Percentiles rank a stretch among this genome's conserved stretches.
Evolutionary conservation across 129 eudicot species (phyloP).

Genomic region (Lactuca saligna): DNA sequence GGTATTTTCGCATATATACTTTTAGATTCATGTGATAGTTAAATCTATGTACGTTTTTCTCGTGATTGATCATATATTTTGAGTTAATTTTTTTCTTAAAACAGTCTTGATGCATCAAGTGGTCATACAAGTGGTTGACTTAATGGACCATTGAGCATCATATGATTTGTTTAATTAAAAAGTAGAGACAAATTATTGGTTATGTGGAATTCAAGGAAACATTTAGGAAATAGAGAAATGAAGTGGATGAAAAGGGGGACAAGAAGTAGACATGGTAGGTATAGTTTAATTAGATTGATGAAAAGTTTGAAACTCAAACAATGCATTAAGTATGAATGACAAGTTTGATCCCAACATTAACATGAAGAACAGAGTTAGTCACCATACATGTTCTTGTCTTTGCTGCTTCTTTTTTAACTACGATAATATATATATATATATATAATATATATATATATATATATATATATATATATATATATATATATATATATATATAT

Average conservation of each 20-base stretch:
- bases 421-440: neutral
- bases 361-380: slow-evolving; percentile 24
- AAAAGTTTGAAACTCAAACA: slow-evolving; percentile 27
- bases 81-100: neutral
- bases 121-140: slow-evolving; percentile 18
- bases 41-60: neutral
- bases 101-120: slow-evolving; percentile 19
- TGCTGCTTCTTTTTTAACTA: neutral
- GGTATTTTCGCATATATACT: neutral
- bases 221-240: slow-evolving; percentile 12
- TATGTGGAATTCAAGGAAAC: slow-evolving; percentile 39
- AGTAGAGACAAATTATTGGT: neutral
- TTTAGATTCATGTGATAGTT: neutral
- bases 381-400: slow-evolving; percentile 8
- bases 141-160: neutral
- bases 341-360: slow-evolving; percentile 34
- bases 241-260: slow-evolving; percentile 28
- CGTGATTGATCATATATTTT: slow-evolving; percentile 1
- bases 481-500: too few relatives aligned
- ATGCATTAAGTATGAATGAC: slow-evolving; percentile 19
- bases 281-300: slow-evolving; percentile 26
- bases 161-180: slow-evolving; percentile 4
- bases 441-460: too few relatives aligned
- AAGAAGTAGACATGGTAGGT: slow-evolving; percentile 23
- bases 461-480: too few relatives aligned